phyloP scores from a whole-genome alignment of 2,329 filamentous ascomycete genomes.

The Pseudohalonectria lignicola region DNA sequence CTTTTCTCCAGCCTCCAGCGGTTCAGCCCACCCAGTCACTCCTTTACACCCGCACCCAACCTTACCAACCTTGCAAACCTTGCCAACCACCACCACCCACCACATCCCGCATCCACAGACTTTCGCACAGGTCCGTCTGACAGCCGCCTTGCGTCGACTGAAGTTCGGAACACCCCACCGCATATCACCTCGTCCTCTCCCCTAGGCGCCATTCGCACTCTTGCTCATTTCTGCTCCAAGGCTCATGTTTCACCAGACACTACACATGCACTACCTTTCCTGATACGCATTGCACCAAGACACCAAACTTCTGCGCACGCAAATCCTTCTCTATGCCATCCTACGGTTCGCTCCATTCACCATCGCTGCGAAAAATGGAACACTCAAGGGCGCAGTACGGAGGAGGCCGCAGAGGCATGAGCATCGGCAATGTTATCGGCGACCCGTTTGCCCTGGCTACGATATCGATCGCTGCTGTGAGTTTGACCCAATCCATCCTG shows the following conservation, averaged over 20 bases:
- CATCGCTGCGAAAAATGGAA: constrained; percentile 75
- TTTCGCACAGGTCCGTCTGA: not conserved
- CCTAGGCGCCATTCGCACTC: not conserved
- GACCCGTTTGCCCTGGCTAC: constrained; percentile 95
- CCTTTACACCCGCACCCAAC: too few species aligned
- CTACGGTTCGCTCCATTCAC: constrained; percentile 63
- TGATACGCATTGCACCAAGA: not conserved
- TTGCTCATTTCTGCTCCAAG: not conserved
- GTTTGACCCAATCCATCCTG: too few species aligned
- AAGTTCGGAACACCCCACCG: not conserved
- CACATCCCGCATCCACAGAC: not conserved
- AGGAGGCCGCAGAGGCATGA: constrained; percentile 49
- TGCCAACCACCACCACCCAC: not conserved
- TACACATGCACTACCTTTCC: not conserved
- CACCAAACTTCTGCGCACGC: not conserved
- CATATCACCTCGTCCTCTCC: not conserved
- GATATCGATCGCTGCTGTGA: constrained; percentile 79
- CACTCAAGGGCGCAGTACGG: constrained; percentile 46
- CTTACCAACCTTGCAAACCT: not conserved
- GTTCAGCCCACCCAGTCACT: not conserved
- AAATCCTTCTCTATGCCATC: constrained; percentile 51
- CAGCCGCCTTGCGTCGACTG: not conserved
- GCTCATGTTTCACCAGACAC: too few species aligned
- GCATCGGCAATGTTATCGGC: constrained; percentile 80
- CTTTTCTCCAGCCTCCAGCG: not conserved